These are phyloP conservation scores for Pleurotus tuber-regium DNA, from an alignment of 768 basidiomycete species.

Conservation along the genomic window DNA sequence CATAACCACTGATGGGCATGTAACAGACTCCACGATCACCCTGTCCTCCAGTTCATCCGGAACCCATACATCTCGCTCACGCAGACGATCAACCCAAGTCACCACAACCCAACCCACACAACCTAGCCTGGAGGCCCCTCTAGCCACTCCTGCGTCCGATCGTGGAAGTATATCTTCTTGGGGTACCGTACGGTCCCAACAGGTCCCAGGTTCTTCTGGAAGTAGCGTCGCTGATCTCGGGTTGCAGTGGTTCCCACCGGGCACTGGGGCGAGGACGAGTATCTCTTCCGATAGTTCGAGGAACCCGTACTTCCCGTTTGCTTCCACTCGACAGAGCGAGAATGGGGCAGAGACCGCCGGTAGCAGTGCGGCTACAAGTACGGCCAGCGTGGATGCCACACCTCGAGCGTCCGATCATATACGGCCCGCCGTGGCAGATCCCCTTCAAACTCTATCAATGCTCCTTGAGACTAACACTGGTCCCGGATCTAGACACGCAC, in stretches of 20 bases:
- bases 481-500: conserved; percentile 6
- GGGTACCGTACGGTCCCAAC: neutral
- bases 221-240: conserved; percentile 8
- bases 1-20: neutral
- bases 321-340: neutral
- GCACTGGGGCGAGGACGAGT: conserved; percentile 1
- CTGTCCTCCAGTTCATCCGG: neutral
- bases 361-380: neutral
- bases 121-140: neutral
- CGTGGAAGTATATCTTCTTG: conserved; percentile 4
- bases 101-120: neutral
- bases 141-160: conserved; percentile 3
- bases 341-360: conserved; percentile 2
- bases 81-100: conserved; percentile 2
- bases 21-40: conserved; percentile 1
- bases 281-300: neutral
- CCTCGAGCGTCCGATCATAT: conserved; percentile 6
- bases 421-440: neutral
- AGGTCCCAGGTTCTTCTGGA: conserved; percentile 1
- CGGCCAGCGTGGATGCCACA: conserved; percentile 7
- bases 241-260: conserved; percentile 1
- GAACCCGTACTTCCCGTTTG: conserved; percentile 4
- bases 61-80: conserved; percentile 4
- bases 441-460: conserved; percentile 7
- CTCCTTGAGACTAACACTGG: conserved; percentile 5